Evolutionary conservation across 208 protist genomes (phyloP).

Genomic region (Crithidia acanthocephali): DNA sequence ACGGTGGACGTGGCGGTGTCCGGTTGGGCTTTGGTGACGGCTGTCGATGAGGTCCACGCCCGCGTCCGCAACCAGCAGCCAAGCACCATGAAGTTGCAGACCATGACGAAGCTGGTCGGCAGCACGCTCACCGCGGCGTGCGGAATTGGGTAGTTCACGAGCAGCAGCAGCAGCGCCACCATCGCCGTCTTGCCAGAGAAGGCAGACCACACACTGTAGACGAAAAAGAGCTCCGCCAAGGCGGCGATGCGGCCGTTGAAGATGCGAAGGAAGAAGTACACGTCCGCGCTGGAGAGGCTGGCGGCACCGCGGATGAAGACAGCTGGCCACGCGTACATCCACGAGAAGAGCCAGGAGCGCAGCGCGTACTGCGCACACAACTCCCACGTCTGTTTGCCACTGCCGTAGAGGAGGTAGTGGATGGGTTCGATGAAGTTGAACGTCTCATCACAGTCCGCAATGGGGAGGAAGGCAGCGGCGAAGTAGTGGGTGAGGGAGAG

Average conservation of each 20-base stretch:
- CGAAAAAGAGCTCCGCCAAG: slow-evolving; percentile 58
- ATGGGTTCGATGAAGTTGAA: slow-evolving; percentile 97
- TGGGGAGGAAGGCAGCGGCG: slow-evolving; percentile 61
- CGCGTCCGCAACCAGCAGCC: slow-evolving; percentile 68
- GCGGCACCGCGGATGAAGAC: slow-evolving; percentile 32
- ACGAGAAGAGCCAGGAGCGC: slow-evolving; percentile 92
- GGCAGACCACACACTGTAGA: slow-evolving; percentile 55
- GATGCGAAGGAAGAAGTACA: slow-evolving; percentile 75
- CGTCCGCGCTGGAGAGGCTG: slow-evolving; percentile 44
- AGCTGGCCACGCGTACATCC: slow-evolving; percentile 71
- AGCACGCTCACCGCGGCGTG: slow-evolving; percentile 73
- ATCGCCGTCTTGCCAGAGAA: slow-evolving; percentile 52
- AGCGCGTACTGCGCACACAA: slow-evolving; percentile 92
- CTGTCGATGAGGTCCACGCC: not conserved
- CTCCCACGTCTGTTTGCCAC: slow-evolving; percentile 97
- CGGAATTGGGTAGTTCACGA: slow-evolving; percentile 72
- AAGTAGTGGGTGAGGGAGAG: slow-evolving; percentile 60
- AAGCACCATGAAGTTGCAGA: slow-evolving; percentile 61
- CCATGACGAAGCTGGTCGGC: slow-evolving; percentile 93
- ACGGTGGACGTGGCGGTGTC: not conserved
- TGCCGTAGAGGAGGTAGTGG: slow-evolving; percentile 94
- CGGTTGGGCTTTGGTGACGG: not conserved
- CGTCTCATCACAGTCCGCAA: slow-evolving; percentile 96
- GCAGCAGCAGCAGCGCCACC: slow-evolving; percentile 56
- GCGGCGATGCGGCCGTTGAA: slow-evolving; percentile 54